Evolutionary conservation across 2,329 filamentous ascomycete genomes (phyloP), one percentile per base, ranked within the genome.

Genomic region (Alternaria sp.): DNA sequence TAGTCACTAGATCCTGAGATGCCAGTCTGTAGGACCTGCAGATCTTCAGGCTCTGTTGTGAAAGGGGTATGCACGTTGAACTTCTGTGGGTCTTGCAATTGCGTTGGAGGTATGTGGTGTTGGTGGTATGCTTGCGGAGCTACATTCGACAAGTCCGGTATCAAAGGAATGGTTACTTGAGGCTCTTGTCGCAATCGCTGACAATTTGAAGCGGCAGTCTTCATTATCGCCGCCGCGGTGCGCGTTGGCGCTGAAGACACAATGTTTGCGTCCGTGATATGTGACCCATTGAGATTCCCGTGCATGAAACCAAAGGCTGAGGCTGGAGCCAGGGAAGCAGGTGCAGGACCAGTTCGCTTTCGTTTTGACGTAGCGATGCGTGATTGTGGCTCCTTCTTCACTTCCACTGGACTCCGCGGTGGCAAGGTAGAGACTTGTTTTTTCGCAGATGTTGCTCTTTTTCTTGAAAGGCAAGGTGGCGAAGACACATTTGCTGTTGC

Each of bases 321-420:
- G 7, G 14, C 8, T 38, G 24, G 46, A 49, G 20, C 14, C n/a
- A n/a, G 36, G 9, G 20, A 16, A 32, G 20, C 12, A 32, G 49
- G 38, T 16, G 18, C 51, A 7, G 48, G 46, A 28, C 59, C 62
- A 24, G 55, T 65, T 42, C 70, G 67, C 44, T 54, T 60, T 57
- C 71, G 57, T 49, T 75, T 73, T 14, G 41, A 49, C 20, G 56
- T 18, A 20, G 56, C 26, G 18, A 51, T 14, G 12, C 34, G 34
- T 24, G 58, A 9, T 9, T 20, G 11, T 39, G 11, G 20, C n/a
- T 56, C 34, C 24, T 64, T 34, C 24, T 43, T 51, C 26, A 39
- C 44, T 4, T 52, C 44, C 16, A 49, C 51, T 16, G 54, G 39
- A 28, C 64, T 28, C 28, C 22, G 30, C 8, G 52, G 22, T 22